Conservation (phyloP, 148 eudicot species). For the Rhododendron ovatum region DNA sequence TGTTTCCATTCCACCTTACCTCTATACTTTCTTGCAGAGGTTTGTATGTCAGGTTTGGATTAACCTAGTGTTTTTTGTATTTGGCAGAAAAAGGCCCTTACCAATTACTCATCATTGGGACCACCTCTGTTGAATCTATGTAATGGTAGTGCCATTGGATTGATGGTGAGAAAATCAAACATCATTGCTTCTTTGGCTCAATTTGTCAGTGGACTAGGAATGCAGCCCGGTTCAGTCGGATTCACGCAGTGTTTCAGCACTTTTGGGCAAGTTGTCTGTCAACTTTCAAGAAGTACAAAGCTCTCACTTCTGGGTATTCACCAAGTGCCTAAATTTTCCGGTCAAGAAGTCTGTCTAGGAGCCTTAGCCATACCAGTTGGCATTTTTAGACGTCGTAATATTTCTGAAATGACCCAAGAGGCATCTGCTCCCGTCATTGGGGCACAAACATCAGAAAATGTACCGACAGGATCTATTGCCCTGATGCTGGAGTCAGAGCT, state of each 20-base stretch:
- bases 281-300: slow-evolving; percentile 52
- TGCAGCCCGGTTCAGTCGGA: slow-evolving; percentile 29
- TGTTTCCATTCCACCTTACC: background rate
- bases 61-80: slow-evolving; percentile 4
- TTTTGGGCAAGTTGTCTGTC: slow-evolving; percentile 72
- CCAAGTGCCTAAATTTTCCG: slow-evolving; percentile 35
- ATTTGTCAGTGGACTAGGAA: slow-evolving; percentile 43
- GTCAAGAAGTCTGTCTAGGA: slow-evolving; percentile 39
- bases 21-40: slow-evolving; percentile 1
- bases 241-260: slow-evolving; percentile 56
- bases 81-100: slow-evolving; percentile 51
- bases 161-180: slow-evolving; percentile 49
- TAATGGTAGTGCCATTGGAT: slow-evolving; percentile 62
- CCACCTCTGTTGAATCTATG: slow-evolving; percentile 66
- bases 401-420: slow-evolving; percentile 27
- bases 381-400: slow-evolving; percentile 25
- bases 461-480: slow-evolving; percentile 48
- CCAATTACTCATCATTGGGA: slow-evolving; percentile 58
- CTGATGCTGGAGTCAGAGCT: slow-evolving; percentile 65
- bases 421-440: slow-evolving; percentile 24
- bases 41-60: background rate
- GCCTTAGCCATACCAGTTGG: slow-evolving; percentile 49
- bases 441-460: slow-evolving; percentile 15
- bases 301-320: slow-evolving; percentile 63
- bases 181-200: slow-evolving; percentile 65